Evolutionary conservation across 148 eudicot species (phyloP), one percentile per base, ranked within the genome.

Genomic region (Gaultheria prostrata): DNA sequence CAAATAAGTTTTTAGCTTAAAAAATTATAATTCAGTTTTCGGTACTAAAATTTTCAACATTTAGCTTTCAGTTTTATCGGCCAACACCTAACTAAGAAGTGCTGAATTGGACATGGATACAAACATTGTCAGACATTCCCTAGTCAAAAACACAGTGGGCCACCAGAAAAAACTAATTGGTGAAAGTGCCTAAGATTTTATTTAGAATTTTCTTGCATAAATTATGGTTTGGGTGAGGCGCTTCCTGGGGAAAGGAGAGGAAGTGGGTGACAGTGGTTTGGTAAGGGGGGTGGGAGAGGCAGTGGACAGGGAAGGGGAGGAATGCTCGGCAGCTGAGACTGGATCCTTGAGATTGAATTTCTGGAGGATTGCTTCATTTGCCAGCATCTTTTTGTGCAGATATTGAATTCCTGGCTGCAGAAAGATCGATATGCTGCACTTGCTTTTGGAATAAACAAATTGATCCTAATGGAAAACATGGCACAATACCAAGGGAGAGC

Each of bases 401-500:
- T 57, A 70, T 10, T 83, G 63, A 76, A 82, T 45, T 85, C 86
- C 14, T 65, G 53, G 59, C 86, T 81, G 35, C 76, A 33, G 70
- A 77, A 4, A 76, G 75, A 83, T 56, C 75, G 18, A 39, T 35
- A 33, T 12, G 86, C 76, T 21, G 89, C 89, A 12, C 28, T 83
- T 13, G 35, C 70, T 56, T 10, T 26, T 88, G 76, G 78, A 85
- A 59, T 82, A 75, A 61, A 88, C 82, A 83, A 84, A 71, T 8
- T 76, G 65, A 3, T 69, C 17, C 50, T 85, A 21, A 80, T 80
- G 54, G 82, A 85, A 6, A 85, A 32, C 33, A 53, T 85, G 32
- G 61, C 76, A 79, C 69, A 77, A 3, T 83, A 20, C 53, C 74
- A 43, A 21, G 73, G 51, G 33, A 35, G 76, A 76, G 75, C 33